Evolutionary conservation across 148 eudicot species (phyloP), one percentile per base, ranked within the genome.

Genomic region (Polygonum aviculare): DNA sequence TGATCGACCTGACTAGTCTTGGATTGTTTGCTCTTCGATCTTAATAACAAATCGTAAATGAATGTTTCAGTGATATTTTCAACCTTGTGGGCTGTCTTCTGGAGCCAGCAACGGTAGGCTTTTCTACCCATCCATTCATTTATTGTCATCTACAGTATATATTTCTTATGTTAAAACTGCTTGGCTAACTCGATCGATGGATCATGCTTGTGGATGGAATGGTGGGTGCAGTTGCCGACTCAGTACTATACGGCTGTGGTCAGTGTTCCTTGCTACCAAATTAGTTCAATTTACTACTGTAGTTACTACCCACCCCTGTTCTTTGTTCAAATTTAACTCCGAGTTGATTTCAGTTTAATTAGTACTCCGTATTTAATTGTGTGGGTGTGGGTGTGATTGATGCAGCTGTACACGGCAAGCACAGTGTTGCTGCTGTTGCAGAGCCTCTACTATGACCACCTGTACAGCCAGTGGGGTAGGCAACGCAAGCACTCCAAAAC

Each of bases 211-310:
- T 9, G 12, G 10, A 16, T 54, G 55, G 69, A 7, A 73, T 77
- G 75, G 5, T 77, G 36, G 79, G 47, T 88, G 90, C 93, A 95
- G 99, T 82, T 95, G 87, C 98, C 99, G 33, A 95, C 99, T 44
- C 98, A 95, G 77, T 83, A 79, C 80, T 95, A 95, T 81, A 95
- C 99, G 16, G 99, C 98, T 47, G 74, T 87, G 93, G 99, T 95
- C 76, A 90, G 84, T 79, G 11, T 65, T 9, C 63, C 78, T 5
- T 62, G 0, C 47, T 14, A 15, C 1, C 47, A 26, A 26, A 26
- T 26, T 26, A 26, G 31, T 18, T 7, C 39, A 7, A 9, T 44
- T 2, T 21, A 26, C 31, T 26, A 26, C 31, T 26, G 31, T 26
- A 26, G 31, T 26, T 26, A 26, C 31, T 26, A 26, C 31, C 31